These are phyloP conservation scores for Pichia ethanolica DNA, from an alignment of 805 yeast species.

Conservation along the genomic window DNA sequence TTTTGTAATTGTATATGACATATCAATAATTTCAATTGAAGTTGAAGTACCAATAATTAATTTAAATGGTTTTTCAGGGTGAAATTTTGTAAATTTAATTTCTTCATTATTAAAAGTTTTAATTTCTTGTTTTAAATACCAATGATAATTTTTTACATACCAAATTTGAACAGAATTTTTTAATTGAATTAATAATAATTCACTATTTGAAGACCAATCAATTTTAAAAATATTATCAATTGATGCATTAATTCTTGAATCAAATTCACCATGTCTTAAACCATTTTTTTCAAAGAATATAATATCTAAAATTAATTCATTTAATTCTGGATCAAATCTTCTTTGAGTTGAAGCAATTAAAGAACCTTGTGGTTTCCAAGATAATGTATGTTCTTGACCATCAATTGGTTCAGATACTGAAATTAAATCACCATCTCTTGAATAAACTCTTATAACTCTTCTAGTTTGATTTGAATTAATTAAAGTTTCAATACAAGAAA, in stretches of 20 bases:
- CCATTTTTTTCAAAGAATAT: constrained; percentile 93
- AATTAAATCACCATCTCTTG: constrained; percentile 69
- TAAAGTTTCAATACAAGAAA: constrained; percentile 53
- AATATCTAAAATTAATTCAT: constrained; percentile 41
- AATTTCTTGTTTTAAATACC: constrained; percentile 88
- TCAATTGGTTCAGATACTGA: constrained; percentile 88
- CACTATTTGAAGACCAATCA: constrained; percentile 78
- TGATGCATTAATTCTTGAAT: constrained; percentile 50
- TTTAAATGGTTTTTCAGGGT: constrained; percentile 80
- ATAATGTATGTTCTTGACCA: constrained; percentile 60
- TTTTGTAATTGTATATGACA: constrained; percentile 50
- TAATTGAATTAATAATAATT: constrained; percentile 64
- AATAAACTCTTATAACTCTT: constrained; percentile 77
- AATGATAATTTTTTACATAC: constrained; percentile 89
- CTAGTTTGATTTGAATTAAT: constrained; percentile 33
- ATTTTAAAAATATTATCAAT: constrained; percentile 40
- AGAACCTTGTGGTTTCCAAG: constrained; percentile 92
- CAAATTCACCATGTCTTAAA: constrained; percentile 79
- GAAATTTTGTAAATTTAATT: constrained; percentile 57
- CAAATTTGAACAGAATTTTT: constrained; percentile 68
- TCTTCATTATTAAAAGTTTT: constrained; percentile 25
- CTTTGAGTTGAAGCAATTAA: constrained; percentile 78
- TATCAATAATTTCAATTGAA: constrained; percentile 56
- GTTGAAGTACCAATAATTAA: constrained; percentile 54
- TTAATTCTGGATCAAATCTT: constrained; percentile 39